These are phyloP conservation scores for Toxoplasma gondii DNA, from an alignment of 169 alveolate species.

Conservation along the genomic window DNA sequence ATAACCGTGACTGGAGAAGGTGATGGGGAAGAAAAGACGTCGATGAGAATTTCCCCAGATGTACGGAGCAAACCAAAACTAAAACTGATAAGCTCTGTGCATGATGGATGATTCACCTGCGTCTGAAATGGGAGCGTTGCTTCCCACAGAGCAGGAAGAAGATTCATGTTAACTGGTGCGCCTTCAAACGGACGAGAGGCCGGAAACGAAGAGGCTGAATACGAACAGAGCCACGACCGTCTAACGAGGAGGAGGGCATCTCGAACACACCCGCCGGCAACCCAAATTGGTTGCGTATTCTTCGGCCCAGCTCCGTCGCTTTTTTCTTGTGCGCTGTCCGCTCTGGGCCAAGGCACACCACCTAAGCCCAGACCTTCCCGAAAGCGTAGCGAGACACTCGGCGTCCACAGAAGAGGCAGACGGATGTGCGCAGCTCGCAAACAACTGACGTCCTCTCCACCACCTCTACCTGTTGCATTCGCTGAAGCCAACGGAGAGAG, in stretches of 20 bases:
- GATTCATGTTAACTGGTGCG: background rate
- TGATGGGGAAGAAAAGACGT: background rate
- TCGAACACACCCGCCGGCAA: background rate
- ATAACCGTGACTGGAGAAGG: background rate
- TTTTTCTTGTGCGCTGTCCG: background rate
- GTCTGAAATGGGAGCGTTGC: background rate
- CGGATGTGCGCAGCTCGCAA: background rate
- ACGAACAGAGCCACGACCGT: background rate
- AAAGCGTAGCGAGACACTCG: background rate
- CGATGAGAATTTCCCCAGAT: background rate
- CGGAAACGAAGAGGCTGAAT: background rate
- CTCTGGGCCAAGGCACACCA: background rate
- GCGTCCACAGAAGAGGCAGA: constrained; percentile 9
- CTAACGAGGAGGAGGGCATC: background rate
- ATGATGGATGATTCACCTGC: background rate
- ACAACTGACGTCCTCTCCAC: too few species aligned
- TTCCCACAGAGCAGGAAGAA: constrained; percentile 4
- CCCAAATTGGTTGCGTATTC: background rate
- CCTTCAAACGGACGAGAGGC: background rate
- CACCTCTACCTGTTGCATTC: too few species aligned
- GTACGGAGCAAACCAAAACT: background rate
- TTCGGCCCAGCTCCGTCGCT: background rate
- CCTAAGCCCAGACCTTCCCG: constrained; percentile 8
- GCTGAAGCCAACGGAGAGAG: too few species aligned
- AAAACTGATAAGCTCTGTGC: background rate